phyloP scores from a whole-genome alignment of 2,329 filamentous ascomycete genomes.

The Dothideomycetes sp. region DNA sequence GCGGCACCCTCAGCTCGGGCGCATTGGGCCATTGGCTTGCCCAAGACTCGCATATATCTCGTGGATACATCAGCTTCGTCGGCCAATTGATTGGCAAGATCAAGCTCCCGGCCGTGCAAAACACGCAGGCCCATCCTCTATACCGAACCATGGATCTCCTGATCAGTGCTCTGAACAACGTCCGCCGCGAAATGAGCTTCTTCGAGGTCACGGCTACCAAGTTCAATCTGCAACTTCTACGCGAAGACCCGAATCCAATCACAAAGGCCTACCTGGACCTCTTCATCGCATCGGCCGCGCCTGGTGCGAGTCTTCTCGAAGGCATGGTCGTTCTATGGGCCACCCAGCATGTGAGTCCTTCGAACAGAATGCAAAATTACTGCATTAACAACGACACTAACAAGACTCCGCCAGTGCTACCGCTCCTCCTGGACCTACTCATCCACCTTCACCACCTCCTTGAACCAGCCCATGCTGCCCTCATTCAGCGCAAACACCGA shows the following conservation, averaged over 20 bases:
- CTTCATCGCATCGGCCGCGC: slow-evolving; percentile 45
- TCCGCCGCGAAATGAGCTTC: slow-evolving; percentile 56
- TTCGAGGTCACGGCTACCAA: slow-evolving; percentile 53
- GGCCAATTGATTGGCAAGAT: slow-evolving; percentile 54
- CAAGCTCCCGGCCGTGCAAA: slow-evolving; percentile 36
- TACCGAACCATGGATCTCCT: slow-evolving; percentile 52
- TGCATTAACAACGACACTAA: slow-evolving; percentile 6
- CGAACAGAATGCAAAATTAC: too few relatives aligned
- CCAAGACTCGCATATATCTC: slow-evolving; percentile 61
- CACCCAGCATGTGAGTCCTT: slow-evolving; percentile 61
- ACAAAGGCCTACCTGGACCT: slow-evolving; percentile 47
- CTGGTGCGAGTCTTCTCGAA: slow-evolving; percentile 47
- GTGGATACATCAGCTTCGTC: slow-evolving; percentile 57
- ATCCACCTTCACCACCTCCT: slow-evolving; percentile 26
- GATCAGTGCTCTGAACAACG: slow-evolving; percentile 53
- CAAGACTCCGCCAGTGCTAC: slow-evolving; percentile 27
- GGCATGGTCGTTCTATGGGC: slow-evolving; percentile 65
- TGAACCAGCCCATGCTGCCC: slow-evolving; percentile 19
- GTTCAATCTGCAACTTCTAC: slow-evolving; percentile 44
- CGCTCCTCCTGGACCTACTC: slow-evolving; percentile 38
- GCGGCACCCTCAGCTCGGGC: slow-evolving; percentile 46
- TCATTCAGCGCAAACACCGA: slow-evolving; percentile 19
- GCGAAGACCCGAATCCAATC: slow-evolving; percentile 33
- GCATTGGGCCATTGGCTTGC: slow-evolving; percentile 56
- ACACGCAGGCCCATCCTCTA: slow-evolving; percentile 35